Base-by-base conservation (phyloP, 257 asterid species). In the Solanum medicagineum region DNA sequence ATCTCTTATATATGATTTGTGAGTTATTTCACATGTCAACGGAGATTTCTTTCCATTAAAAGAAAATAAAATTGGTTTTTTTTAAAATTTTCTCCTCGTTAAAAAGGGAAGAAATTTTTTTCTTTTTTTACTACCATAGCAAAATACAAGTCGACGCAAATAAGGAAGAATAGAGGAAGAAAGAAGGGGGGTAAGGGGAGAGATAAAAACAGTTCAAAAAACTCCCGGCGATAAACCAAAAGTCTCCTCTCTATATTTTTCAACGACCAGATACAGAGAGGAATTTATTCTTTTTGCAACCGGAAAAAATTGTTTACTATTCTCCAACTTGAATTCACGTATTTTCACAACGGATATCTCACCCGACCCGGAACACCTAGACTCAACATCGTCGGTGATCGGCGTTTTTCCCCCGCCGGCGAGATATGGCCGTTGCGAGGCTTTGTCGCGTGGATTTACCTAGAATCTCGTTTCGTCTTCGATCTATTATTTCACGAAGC, bases 351-450 rank as follows among this genome's bases (percentile, higher is more conserved):
- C 81, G 60, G 81, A 49, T 29, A 77, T 16, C 26, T 29, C 24
- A 77, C 51, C 83, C 49, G 32, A 19, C 83, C 66, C 7, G 83
- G 15, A 53, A 26, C 7, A 75, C 57, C 20, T 1, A 22, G 1
- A 24, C 44, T 24, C 45, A 74, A 22, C 45, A 15, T 1, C 62
- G 13, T 49, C 20, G 7, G 62, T 49, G 44, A 49, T 44, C 82
- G 63, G 83, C 65, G 65, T 51, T 51, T 9, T 24, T 16, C 29
- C 70, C 66, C 83, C 88, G 80, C 89, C 84, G 90, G 88, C 89
- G 86, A 87, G 92, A 83, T 77, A 92, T 90, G 97, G 95, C 93
- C 84, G 83, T 86, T 81, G 49, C 87, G 84, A 84, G 88, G 87
- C 87, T 88, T 84, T 87, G 86, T 80, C 86, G n/a, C 65, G 88